Percentiles rank a stretch among this genome's conserved stretches.
Evolutionary conservation across 805 yeast species (phyloP).

Genomic region (Candida patagonica): DNA sequence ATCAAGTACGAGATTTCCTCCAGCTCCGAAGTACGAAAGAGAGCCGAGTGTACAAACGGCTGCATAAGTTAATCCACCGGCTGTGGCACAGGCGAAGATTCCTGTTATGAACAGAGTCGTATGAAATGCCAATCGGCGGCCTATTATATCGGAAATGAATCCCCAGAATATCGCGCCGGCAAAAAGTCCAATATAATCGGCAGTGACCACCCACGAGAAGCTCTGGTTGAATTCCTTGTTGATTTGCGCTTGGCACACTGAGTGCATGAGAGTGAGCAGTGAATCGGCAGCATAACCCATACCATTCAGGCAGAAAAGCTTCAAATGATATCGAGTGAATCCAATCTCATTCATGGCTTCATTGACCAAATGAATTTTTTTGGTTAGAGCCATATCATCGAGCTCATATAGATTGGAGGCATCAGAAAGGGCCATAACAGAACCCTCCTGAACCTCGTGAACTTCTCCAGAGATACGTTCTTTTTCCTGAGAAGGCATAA

Average conservation of each 20-base stretch:
- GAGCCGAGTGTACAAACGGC: conserved; percentile 43
- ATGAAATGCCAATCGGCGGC: conserved; percentile 45
- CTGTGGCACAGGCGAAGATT: conserved; percentile 43
- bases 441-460: too few relatives aligned
- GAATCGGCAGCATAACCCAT: conserved; percentile 51
- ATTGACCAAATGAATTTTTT: conserved; percentile 31
- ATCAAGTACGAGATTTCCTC: conserved; percentile 51
- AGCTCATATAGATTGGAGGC: conserved; percentile 10
- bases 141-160: conserved; percentile 45
- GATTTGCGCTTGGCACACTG: conserved; percentile 38
- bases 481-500: too few relatives aligned
- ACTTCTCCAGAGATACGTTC: too few relatives aligned
- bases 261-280: conserved; percentile 39
- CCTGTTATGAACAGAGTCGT: conserved; percentile 40
- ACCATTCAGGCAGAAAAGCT: conserved; percentile 43
- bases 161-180: conserved; percentile 51
- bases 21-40: conserved; percentile 38
- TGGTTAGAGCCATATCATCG: conserved; percentile 11
- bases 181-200: conserved; percentile 43
- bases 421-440: too few relatives aligned
- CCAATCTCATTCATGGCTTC: conserved; percentile 54
- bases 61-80: conserved; percentile 41
- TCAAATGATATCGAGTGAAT: conserved; percentile 46
- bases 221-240: conserved; percentile 38
- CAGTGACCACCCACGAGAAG: conserved; percentile 38